A percentile compares a stretch with the other conserved stretches of the same genome.
Evolutionary conservation across 1,284 basidiomycete genomes (phyloP).

Genomic region (Agaricales sp.): DNA sequence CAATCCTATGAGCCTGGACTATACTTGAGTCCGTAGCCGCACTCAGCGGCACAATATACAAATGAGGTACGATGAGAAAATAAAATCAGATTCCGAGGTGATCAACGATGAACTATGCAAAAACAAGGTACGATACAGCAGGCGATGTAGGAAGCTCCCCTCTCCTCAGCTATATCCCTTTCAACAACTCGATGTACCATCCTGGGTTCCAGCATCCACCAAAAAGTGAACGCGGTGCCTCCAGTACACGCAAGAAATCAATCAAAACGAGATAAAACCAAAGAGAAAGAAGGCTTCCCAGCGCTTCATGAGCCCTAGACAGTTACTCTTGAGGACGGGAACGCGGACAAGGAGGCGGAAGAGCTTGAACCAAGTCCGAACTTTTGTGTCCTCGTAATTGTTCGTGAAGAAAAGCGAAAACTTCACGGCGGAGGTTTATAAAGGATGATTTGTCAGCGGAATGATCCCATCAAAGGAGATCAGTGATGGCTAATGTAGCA

Average conservation of each 20-base stretch:
- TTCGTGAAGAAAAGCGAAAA: constrained; percentile 1
- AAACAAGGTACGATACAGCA: background rate
- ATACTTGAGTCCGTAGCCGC: no score
- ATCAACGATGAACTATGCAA: background rate
- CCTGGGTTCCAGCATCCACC: background rate
- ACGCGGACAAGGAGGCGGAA: constrained; percentile 80
- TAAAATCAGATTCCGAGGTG: background rate
- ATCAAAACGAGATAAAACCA: constrained; percentile 10
- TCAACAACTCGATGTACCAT: background rate
- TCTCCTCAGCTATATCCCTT: background rate
- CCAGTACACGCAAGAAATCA: constrained; percentile 17
- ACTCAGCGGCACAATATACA: no score
- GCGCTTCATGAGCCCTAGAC: constrained; percentile 31
- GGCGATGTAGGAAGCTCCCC: background rate
- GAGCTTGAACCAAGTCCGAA: constrained; percentile 71
- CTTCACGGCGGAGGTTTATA: background rate
- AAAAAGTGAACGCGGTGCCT: constrained; percentile 9
- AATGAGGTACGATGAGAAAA: background rate
- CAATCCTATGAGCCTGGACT: no score
- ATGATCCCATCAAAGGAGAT: no score
- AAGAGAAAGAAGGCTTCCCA: constrained; percentile 17
- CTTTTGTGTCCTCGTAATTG: constrained; percentile 63
- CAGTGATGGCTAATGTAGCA: no score
- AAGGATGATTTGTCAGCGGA: no score
- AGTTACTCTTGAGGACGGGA: constrained; percentile 73